Evolutionary conservation across 441 rosid species (phyloP), one percentile per base, ranked within the genome.

Genomic region (Manihot esculenta): DNA sequence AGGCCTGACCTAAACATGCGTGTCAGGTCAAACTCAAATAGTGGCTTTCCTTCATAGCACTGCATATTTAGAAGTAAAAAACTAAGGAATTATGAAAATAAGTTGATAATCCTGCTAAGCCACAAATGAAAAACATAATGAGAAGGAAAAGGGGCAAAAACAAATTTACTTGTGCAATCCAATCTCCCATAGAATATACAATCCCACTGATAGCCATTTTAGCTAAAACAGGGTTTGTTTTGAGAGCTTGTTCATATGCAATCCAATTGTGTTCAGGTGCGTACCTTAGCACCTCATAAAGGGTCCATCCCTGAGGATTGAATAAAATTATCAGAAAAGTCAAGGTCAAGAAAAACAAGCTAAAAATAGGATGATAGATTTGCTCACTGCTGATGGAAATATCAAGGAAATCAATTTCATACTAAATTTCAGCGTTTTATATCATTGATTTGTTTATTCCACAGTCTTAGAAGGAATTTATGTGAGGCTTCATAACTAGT

Each of bases 141-240:
- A 47, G 42, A 27, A 41, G 59, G 21, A 5, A 10, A 11, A 13
- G 2, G 59, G 8, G 15, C 63, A 49, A 20, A 15, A 27, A 30
- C 5, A 24, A 20, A 66, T 72, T 82, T 82, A 90, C 99, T 77
- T 94, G 99, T 13, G 99, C 99, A 86, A 94, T 90, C 97, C 97
- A 92, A 79, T 94, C 99, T 66, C 99, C 99, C 45, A 89, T 69
- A 51, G 88, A 80, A 73, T 94, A 94, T 8, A 94, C 97, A 49
- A 90, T 76, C 65, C 99, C 97, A 71, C 97, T 94, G 50, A 94
- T 94, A 9, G 90, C 96, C 99, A 94, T 92, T 86, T 94, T 94
- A n/a, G 99, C 94, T 74, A 92, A 78, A 69, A 94, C 97, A 0
- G 99, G 99, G 67, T 94, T 89, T 47, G 88, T 72, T 79, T 89